Conservation (phyloP, 139 green algal genomes). For the Coelastrella sp. region DNA sequence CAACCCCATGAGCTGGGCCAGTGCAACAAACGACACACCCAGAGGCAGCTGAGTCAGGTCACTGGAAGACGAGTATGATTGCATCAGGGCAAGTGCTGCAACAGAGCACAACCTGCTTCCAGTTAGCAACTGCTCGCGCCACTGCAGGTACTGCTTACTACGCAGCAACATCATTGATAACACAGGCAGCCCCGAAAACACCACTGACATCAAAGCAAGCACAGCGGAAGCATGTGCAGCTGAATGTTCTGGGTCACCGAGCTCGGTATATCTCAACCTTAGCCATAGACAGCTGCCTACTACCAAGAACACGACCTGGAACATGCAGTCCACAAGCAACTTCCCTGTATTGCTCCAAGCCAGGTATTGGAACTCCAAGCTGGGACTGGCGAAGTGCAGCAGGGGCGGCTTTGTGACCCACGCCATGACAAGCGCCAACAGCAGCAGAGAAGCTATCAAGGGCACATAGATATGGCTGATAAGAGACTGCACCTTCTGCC, state of each 20-base stretch:
- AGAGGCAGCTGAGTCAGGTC: background rate
- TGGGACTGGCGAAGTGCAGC: constrained; percentile 28
- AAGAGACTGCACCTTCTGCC: background rate
- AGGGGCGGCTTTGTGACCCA: background rate
- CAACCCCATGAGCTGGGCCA: constrained; percentile 35
- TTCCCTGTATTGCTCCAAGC: constrained; percentile 36
- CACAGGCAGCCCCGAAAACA: background rate
- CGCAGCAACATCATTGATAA: constrained; percentile 21
- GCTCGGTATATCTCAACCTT: background rate
- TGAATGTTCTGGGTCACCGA: background rate
- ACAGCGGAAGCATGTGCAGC: background rate
- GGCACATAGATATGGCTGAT: background rate
- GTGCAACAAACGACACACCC: constrained; percentile 25
- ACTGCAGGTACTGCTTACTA: background rate
- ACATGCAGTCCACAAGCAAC: constrained; percentile 25
- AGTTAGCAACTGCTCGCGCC: constrained; percentile 28
- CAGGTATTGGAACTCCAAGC: constrained; percentile 6
- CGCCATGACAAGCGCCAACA: background rate
- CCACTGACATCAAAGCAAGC: constrained; percentile 16
- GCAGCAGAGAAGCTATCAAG: background rate
- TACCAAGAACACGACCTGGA: constrained; percentile 19
- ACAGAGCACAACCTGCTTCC: background rate
- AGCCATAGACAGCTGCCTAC: constrained; percentile 34
- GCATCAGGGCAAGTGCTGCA: constrained; percentile 17
- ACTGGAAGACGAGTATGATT: background rate